These are phyloP conservation scores for Grigorovia transvaalensis DNA, from an alignment of 805 yeast genomes.

Conservation along the genomic window DNA sequence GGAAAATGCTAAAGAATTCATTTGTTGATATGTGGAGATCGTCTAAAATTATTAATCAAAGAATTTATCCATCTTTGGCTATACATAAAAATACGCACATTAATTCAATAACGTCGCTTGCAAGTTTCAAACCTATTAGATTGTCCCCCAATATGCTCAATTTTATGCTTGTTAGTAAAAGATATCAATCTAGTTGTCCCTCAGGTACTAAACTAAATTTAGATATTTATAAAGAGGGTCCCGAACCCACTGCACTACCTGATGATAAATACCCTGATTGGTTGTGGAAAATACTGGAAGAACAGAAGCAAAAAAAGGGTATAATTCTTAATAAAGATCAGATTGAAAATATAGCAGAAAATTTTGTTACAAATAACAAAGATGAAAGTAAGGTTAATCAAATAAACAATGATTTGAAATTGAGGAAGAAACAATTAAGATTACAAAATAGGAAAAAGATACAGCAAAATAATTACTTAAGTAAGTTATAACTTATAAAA, in stretches of 20 bases:
- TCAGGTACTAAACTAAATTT: slow-evolving; percentile 67
- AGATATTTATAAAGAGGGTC: slow-evolving; percentile 68
- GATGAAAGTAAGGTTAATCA: no score
- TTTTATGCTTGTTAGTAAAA: neutral
- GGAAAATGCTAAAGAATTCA: no score
- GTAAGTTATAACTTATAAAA: slow-evolving; percentile 8
- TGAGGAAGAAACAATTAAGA: slow-evolving; percentile 59
- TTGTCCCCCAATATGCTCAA: no score
- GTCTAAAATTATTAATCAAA: no score
- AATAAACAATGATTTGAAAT: neutral
- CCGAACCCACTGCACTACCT: slow-evolving; percentile 78
- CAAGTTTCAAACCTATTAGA: no score
- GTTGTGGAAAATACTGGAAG: slow-evolving; percentile 80
- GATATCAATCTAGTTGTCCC: slow-evolving; percentile 40
- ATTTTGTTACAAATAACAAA: slow-evolving; percentile 6
- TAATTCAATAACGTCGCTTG: no score
- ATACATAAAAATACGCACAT: no score
- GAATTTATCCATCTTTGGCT: no score
- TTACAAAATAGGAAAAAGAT: slow-evolving; percentile 57
- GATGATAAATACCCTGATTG: slow-evolving; percentile 89
- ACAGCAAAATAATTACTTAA: slow-evolving; percentile 64
- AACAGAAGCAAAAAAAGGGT: neutral
- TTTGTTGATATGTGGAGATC: no score
- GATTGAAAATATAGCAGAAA: slow-evolving; percentile 34
- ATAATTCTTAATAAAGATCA: neutral